Conservation (phyloP, 768 basidiomycete genomes). For the Rhodotorula graminis region DNA sequence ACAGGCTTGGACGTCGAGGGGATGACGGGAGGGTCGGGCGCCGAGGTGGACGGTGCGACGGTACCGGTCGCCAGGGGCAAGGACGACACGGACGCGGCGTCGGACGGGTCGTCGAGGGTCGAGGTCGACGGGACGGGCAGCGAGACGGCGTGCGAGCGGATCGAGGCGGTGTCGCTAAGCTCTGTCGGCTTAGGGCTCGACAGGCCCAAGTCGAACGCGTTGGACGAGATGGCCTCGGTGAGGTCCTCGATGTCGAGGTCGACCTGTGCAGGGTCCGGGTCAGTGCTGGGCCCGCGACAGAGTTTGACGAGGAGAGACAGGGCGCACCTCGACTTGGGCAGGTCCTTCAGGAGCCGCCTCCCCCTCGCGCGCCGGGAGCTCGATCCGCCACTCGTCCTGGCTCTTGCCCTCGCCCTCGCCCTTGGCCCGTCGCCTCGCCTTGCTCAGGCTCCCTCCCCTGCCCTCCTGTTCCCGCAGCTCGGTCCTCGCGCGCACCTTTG, state of each 20-base stretch:
- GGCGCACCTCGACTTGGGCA: constrained; percentile 4
- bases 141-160: constrained; percentile 2
- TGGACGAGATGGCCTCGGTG: constrained; percentile 33
- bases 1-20: constrained; percentile 5
- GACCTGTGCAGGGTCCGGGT: constrained; percentile 3
- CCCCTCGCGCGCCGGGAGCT: not conserved
- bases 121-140: not conserved
- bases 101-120: not conserved
- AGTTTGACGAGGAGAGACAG: too few relatives aligned
- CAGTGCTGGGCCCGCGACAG: too few relatives aligned
- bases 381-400: constrained; percentile 22
- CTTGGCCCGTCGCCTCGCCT: not conserved
- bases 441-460: not conserved
- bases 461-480: not conserved
- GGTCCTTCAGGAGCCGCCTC: not conserved
- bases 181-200: not conserved
- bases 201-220: constrained; percentile 31
- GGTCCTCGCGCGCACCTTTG: constrained; percentile 4
- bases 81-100: constrained; percentile 1
- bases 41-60: not conserved
- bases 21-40: not conserved
- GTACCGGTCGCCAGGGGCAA: not conserved
- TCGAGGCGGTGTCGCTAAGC: not conserved
- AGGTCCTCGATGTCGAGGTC: constrained; percentile 34
- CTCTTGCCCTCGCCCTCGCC: too few relatives aligned